These are phyloP conservation scores for Orbilia brochopaga DNA, from an alignment of 2,329 filamentous ascomycete genomes.

Conservation along the genomic window DNA sequence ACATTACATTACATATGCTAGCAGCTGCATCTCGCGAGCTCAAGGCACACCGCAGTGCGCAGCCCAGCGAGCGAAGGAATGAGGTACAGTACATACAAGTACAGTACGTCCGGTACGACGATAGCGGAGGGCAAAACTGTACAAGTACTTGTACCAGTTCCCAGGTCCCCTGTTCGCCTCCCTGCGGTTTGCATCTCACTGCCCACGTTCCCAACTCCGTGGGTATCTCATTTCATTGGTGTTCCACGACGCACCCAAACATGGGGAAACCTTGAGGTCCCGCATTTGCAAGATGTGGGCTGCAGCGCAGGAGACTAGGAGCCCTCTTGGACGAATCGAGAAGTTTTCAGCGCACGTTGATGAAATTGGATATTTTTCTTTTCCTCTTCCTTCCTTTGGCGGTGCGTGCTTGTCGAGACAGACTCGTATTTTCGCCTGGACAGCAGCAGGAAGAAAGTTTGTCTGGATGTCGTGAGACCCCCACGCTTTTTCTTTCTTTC, in stretches of 20 bases:
- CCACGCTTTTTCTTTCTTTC: conserved; percentile 23
- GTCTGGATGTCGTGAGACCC: conserved; percentile 8
- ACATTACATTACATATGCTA: conserved; percentile 8
- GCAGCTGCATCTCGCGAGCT: conserved; percentile 45
- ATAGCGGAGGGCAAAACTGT: conserved; percentile 13
- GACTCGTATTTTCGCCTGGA: conserved; percentile 4
- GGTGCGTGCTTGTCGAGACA: background rate
- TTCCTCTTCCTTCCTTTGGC: conserved; percentile 1
- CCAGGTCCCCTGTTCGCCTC: conserved; percentile 13
- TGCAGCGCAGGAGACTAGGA: background rate
- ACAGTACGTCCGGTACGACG: conserved; percentile 17
- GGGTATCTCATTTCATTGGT: conserved; percentile 45
- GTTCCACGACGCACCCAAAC: conserved; percentile 41
- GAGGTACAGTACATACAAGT: too few relatives aligned
- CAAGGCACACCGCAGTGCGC: conserved; percentile 7
- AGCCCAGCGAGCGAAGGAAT: conserved; percentile 12
- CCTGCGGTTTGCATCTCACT: conserved; percentile 34
- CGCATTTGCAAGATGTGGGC: conserved; percentile 31
- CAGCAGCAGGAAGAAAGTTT: background rate
- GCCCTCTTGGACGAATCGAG: conserved; percentile 40
- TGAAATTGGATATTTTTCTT: conserved; percentile 2
- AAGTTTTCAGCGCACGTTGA: conserved; percentile 17
- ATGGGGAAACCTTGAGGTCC: conserved; percentile 50
- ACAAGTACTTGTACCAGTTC: conserved; percentile 11
- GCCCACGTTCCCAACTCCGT: conserved; percentile 50